These are phyloP conservation scores for Kappamyces sp. DNA, from an alignment of 192 early-diverging fungal species.

Conservation along the genomic window DNA sequence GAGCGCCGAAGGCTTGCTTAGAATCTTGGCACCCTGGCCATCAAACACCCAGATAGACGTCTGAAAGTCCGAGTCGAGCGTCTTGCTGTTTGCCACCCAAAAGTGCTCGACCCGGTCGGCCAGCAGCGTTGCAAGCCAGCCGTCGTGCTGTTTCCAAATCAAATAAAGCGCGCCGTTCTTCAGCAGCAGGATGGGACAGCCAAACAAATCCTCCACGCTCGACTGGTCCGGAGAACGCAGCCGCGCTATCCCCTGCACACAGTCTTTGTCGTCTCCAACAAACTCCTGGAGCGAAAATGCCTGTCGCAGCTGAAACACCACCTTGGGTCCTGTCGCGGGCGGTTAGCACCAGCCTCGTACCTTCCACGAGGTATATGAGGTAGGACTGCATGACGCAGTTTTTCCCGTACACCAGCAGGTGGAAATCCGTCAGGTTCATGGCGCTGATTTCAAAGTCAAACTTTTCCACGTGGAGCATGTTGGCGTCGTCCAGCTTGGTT, in stretches of 20 bases:
- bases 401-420: constrained; percentile 53
- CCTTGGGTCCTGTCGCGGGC: not conserved
- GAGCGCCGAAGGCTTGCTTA: constrained; percentile 4
- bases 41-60: constrained; percentile 70
- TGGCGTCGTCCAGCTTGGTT: constrained; percentile 58
- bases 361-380: constrained; percentile 20
- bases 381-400: constrained; percentile 58
- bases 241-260: not conserved
- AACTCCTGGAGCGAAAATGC: constrained; percentile 12
- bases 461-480: constrained; percentile 52
- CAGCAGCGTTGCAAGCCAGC: constrained; percentile 49
- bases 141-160: constrained; percentile 45
- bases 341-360: not conserved
- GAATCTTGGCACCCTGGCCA: constrained; percentile 39
- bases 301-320: not conserved
- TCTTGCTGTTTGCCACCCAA: constrained; percentile 52
- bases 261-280: not conserved
- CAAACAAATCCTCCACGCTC: not conserved
- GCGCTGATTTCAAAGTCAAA: constrained; percentile 41
- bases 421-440: constrained; percentile 47
- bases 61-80: constrained; percentile 43
- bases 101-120: constrained; percentile 65
- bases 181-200: constrained; percentile 52
- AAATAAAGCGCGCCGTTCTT: constrained; percentile 63
- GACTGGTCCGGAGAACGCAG: not conserved